Evolutionary conservation across 2,329 filamentous ascomycete species (phyloP), one percentile per base, ranked within the genome.

Genomic region (Knufia fluminis): DNA sequence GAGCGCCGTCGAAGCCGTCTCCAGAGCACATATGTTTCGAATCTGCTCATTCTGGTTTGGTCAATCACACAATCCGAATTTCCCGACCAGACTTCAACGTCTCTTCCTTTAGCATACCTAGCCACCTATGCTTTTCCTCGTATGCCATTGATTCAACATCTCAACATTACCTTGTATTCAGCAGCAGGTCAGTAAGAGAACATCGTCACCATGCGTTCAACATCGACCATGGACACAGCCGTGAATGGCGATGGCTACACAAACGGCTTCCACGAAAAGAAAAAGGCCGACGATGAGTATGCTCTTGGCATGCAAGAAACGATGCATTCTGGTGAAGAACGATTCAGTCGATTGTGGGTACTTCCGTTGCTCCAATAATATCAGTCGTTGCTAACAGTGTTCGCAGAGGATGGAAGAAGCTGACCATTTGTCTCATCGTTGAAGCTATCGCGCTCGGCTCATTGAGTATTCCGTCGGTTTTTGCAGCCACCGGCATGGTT

Each of bases 391-490:
- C 38, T 40, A 40, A 40, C 38, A 28, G 14, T 19, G 10, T 9
- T 14, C n/a, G 12, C 16, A 46, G 44, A 22, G 67, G 74, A 45
- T 78, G 75, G 74, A 73, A 74, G 57, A 67, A 70, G 19, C 61
- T 74, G 32, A 74, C 71, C 1, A 62, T 74, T 17, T 70, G 73
- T 49, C 61, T 75, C 48, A 72, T 75, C 46, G 72, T 74, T 48
- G 72, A 75, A 56, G 71, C 72, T 24, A 72, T 74, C 52, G 70
- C 71, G 6, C 64, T 75, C 22, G 72, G 71, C 33, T 68, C 65
- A 32, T 61, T 73, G 51, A 71, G 69, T 46, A 63, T 72, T 22
- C 69, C 72, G 6, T 66, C 64, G 38, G 68, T 69, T 23, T 72
- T 73, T 46, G 69, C 69, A 2, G 69, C 63, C 6, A 59, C 73